phyloP scores from a whole-genome alignment of 1,139 yeast genomes.

The Cylindricascospora bacillispora region DNA sequence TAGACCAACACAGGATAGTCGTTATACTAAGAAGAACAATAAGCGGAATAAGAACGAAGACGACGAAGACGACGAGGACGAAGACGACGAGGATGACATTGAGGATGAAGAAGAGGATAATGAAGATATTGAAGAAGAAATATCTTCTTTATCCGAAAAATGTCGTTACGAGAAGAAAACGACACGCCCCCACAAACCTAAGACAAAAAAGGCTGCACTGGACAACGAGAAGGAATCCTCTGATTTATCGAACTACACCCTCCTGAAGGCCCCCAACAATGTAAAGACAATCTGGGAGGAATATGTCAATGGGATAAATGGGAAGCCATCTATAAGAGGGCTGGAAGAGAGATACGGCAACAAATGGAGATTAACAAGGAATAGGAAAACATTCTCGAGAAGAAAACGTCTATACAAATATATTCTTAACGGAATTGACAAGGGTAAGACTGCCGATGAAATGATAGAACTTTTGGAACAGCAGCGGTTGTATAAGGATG shows the following conservation, averaged over 20 bases:
- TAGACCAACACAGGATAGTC: too few species aligned
- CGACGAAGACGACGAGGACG: conserved; percentile 6
- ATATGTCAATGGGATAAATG: conserved; percentile 26
- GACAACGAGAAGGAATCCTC: conserved; percentile 1
- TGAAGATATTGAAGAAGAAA: conserved; percentile 5
- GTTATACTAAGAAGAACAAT: background rate
- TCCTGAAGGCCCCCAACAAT: conserved; percentile 25
- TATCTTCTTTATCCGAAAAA: too few species aligned
- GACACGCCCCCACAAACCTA: background rate
- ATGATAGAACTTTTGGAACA: conserved; percentile 25
- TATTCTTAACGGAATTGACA: conserved; percentile 25
- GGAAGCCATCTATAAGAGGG: conserved; percentile 26
- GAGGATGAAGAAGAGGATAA: conserved; percentile 12
- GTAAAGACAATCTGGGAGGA: conserved; percentile 28
- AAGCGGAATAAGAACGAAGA: conserved; percentile 2
- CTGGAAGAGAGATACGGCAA: conserved; percentile 27
- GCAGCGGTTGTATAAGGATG: conserved; percentile 21
- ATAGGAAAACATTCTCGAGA: conserved; percentile 26
- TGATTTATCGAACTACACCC: conserved; percentile 14
- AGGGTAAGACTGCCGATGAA: conserved; percentile 26
- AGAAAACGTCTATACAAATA: conserved; percentile 27
- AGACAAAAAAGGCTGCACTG: background rate
- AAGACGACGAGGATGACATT: conserved; percentile 11
- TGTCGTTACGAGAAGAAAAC: too few species aligned
- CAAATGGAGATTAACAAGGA: conserved; percentile 26